phyloP scores from a whole-genome alignment of 306 rosid genomes.

The Nissolia schottii region DNA sequence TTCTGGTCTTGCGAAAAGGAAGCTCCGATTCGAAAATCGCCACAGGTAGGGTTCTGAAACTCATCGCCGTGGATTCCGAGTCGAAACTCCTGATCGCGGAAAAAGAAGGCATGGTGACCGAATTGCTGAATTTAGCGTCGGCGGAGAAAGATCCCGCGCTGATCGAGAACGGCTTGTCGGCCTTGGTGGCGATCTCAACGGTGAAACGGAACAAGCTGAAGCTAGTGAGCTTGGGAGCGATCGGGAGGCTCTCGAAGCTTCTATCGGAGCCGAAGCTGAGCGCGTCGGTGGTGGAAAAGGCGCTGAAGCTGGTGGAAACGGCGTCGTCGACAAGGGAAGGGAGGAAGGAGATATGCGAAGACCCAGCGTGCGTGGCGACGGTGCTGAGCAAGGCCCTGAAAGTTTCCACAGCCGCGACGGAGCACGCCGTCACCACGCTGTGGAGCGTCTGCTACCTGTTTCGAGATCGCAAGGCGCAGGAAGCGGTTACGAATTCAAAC shows the following conservation, averaged over 20 bases:
- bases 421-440: constrained; percentile 71
- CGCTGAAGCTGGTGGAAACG: constrained; percentile 56
- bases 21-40: too few species aligned
- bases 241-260: constrained; percentile 32
- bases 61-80: too few species aligned
- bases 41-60: too few species aligned
- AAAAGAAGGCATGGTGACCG: constrained; percentile 16
- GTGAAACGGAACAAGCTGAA: constrained; percentile 44
- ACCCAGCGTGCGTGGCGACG: constrained; percentile 38
- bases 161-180: constrained; percentile 44
- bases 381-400: constrained; percentile 60
- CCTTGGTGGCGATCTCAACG: constrained; percentile 49
- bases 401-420: constrained; percentile 58
- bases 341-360: constrained; percentile 56
- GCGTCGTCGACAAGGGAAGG: constrained; percentile 72
- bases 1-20: too few species aligned
- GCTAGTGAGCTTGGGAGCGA: constrained; percentile 46
- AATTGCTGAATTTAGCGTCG: constrained; percentile 36
- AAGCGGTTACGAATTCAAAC: constrained; percentile 52
- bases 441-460: constrained; percentile 79
- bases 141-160: constrained; percentile 45
- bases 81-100: too few species aligned
- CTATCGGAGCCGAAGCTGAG: constrained; percentile 32
- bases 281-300: constrained; percentile 45
- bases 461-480: constrained; percentile 51